A percentile compares a stretch with the other conserved stretches of the same genome.
Conservation (phyloP, 2,329 filamentous ascomycete species). For the Magnaporthiopsis poae region DNA sequence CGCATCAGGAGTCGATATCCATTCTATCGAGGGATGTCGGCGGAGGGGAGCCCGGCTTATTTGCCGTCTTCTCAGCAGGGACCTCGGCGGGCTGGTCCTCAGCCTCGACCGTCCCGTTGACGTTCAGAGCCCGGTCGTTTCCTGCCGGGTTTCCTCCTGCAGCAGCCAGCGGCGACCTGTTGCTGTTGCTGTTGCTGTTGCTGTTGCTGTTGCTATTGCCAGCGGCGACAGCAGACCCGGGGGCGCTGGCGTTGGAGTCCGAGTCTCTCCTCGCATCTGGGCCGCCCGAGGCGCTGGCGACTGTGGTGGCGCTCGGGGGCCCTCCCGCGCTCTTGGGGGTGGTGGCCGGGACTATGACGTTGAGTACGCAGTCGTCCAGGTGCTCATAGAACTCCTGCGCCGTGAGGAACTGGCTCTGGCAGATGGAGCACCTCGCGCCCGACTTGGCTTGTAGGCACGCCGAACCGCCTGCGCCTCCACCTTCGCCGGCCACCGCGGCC, state of each 20-base stretch:
- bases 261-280: conserved; percentile 17
- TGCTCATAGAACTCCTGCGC: conserved; percentile 98
- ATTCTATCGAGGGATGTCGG: conserved; percentile 9
- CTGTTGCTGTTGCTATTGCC: background rate
- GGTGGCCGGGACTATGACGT: conserved; percentile 45
- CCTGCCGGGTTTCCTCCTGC: background rate
- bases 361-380: conserved; percentile 59
- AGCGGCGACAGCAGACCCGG: background rate
- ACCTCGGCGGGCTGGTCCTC: background rate
- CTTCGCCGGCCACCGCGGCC: conserved; percentile 12
- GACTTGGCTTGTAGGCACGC: conserved; percentile 9
- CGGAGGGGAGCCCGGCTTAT: conserved; percentile 7
- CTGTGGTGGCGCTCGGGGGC: conserved; percentile 13
- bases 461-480: conserved; percentile 2
- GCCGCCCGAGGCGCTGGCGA: conserved; percentile 7
- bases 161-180: background rate
- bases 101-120: background rate
- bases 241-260: background rate
- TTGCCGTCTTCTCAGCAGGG: conserved; percentile 3
- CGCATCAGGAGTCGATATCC: conserved; percentile 10
- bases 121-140: background rate
- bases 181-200: background rate
- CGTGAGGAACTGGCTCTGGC: conserved; percentile 65
- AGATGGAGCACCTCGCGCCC: conserved; percentile 81
- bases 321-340: conserved; percentile 23